These are phyloP conservation scores for Immersiporthe knoxdaviesiana DNA, from an alignment of 2,329 filamentous ascomycete genomes.

Conservation along the genomic window DNA sequence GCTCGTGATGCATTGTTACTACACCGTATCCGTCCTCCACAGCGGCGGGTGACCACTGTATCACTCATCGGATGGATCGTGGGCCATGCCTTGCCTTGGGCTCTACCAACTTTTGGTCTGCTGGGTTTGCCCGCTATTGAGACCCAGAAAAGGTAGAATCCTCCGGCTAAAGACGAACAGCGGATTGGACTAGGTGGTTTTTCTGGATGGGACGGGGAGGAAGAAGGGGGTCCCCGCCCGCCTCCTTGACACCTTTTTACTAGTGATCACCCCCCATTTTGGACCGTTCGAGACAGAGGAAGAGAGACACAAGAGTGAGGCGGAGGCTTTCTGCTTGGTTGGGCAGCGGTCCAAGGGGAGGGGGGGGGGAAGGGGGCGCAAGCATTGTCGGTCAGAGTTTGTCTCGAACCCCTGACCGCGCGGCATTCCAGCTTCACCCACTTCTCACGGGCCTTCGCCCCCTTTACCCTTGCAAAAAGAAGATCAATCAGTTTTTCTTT, in stretches of 20 bases:
- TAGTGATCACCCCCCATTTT: not conserved
- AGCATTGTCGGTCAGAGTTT: conserved; percentile 1
- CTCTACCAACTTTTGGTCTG: not conserved
- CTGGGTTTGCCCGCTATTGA: not conserved
- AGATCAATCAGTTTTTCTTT: not conserved
- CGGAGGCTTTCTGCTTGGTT: not conserved
- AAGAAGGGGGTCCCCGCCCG: not conserved
- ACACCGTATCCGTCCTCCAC: not conserved
- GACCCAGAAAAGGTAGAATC: not conserved
- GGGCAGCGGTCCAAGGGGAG: not conserved
- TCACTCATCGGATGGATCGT: not conserved
- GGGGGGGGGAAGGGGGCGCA: too few species aligned
- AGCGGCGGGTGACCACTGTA: not conserved
- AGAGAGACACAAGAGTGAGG: too few species aligned
- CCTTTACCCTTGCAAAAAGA: not conserved
- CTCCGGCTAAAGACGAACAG: not conserved
- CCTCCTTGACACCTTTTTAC: not conserved
- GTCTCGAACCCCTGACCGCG: not conserved
- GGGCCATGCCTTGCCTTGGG: not conserved
- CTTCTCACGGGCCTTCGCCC: not conserved
- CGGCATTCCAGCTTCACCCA: not conserved
- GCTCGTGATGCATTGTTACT: not conserved
- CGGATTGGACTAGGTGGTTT: not conserved
- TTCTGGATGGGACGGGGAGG: not conserved
- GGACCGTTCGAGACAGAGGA: not conserved